Conservation (phyloP, 2,329 filamentous ascomycete species). For the Didymella pinodella region DNA sequence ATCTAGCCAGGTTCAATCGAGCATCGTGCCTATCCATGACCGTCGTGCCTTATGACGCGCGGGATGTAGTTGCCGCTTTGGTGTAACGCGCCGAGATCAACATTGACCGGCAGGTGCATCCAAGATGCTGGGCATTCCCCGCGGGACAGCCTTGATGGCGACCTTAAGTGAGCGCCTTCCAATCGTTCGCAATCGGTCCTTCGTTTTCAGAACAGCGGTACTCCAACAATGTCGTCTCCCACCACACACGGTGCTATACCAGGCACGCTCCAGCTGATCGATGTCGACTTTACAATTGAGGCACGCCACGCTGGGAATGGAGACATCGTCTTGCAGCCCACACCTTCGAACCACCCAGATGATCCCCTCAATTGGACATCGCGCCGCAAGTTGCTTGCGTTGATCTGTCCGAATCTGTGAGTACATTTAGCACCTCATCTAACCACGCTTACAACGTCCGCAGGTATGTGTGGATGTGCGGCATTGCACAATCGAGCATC, state of each 20-base stretch:
- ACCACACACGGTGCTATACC: conserved; percentile 48
- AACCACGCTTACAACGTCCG: conserved; percentile 44
- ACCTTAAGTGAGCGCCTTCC: conserved; percentile 10
- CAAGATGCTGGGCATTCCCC: conserved; percentile 6
- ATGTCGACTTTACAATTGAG: conserved; percentile 50
- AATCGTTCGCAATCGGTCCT: conserved; percentile 5
- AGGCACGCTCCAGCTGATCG: conserved; percentile 56
- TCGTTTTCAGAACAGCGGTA: not conserved
- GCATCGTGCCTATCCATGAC: not conserved
- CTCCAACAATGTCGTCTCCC: conserved; percentile 3
- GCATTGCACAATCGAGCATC: conserved; percentile 59
- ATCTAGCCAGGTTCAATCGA: not conserved
- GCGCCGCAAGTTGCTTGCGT: conserved; percentile 35
- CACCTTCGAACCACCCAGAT: conserved; percentile 46
- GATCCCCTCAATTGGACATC: conserved; percentile 49
- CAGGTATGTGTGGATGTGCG: conserved; percentile 59
- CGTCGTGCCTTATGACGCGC: not conserved
- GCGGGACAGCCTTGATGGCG: conserved; percentile 7
- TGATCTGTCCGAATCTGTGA: conserved; percentile 36
- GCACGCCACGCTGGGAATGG: conserved; percentile 48
- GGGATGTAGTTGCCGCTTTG: conserved; percentile 11
- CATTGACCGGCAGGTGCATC: not conserved
- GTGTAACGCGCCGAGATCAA: conserved; percentile 13
- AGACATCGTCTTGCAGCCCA: conserved; percentile 54
- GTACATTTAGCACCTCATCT: not conserved